These are phyloP conservation scores for Abrus pulchellus DNA, from an alignment of 306 rosid genomes.

Conservation along the genomic window DNA sequence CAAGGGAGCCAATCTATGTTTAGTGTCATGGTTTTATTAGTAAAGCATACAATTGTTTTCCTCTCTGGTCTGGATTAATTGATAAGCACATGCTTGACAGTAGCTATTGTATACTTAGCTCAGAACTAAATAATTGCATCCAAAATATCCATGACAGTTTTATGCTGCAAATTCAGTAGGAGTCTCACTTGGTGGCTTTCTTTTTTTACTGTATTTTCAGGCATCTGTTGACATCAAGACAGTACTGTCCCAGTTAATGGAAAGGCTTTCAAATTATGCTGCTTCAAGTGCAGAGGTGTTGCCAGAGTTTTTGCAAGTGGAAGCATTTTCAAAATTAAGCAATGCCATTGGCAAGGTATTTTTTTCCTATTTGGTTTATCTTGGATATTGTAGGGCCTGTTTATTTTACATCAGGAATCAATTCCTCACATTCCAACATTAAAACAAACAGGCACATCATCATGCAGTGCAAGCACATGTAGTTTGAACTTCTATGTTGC, in stretches of 20 bases:
- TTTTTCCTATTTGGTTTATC: not conserved
- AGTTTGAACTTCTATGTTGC: not conserved
- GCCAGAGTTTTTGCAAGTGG: slow-evolving; percentile 98
- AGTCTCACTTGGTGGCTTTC: slow-evolving; percentile 33
- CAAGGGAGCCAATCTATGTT: slow-evolving; percentile 19
- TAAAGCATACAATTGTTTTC: slow-evolving; percentile 20
- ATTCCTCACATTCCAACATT: too few species aligned
- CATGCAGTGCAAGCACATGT: slow-evolving; percentile 26
- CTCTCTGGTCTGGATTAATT: slow-evolving; percentile 8
- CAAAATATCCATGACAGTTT: slow-evolving; percentile 36
- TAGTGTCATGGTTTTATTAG: slow-evolving; percentile 36
- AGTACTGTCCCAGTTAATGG: slow-evolving; percentile 95
- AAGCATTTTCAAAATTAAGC: slow-evolving; percentile 97
- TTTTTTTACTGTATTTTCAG: slow-evolving; percentile 56
- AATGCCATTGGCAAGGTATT: slow-evolving; percentile 93
- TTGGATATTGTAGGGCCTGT: slow-evolving; percentile 15
- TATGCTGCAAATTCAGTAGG: slow-evolving; percentile 36
- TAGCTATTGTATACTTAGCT: slow-evolving; percentile 19
- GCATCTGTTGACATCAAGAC: slow-evolving; percentile 95
- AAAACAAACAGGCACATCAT: too few species aligned
- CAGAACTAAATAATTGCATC: slow-evolving; percentile 28
- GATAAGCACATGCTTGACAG: slow-evolving; percentile 20
- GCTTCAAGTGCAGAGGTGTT: slow-evolving; percentile 95
- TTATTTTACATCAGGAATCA: too few species aligned
- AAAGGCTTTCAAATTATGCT: slow-evolving; percentile 96